Conservation (phyloP, 2,329 filamentous ascomycete genomes). For the Blastomyces emzantsi region DNA sequence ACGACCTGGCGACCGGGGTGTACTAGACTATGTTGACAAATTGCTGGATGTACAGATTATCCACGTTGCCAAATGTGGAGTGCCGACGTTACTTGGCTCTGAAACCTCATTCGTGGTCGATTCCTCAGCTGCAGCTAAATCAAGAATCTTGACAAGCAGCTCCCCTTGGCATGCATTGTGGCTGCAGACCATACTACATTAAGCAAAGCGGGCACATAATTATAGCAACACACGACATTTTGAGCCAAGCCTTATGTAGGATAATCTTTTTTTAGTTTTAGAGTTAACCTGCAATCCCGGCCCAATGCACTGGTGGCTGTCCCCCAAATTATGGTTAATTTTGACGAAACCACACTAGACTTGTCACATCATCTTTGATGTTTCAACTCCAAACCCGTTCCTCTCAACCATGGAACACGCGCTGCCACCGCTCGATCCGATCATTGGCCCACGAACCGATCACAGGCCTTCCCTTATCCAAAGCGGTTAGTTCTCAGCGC, state of each 20-base stretch:
- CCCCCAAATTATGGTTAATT: slow-evolving; percentile 5
- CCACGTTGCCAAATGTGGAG: slow-evolving; percentile 5
- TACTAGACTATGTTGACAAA: background rate
- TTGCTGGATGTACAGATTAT: background rate
- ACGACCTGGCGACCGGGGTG: background rate
- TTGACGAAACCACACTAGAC: background rate
- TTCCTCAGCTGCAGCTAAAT: background rate
- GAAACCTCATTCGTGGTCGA: background rate
- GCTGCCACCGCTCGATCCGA: background rate
- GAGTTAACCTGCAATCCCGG: background rate
- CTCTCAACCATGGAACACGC: background rate
- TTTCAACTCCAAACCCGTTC: background rate
- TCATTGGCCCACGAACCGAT: slow-evolving; percentile 2
- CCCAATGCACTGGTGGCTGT: background rate
- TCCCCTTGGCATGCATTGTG: background rate
- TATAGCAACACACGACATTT: slow-evolving; percentile 3
- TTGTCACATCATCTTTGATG: background rate
- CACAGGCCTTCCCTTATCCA: background rate
- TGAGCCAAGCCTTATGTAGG: background rate
- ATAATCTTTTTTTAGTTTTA: slow-evolving; percentile 6
- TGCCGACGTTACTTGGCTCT: background rate
- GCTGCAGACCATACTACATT: background rate
- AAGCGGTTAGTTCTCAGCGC: slow-evolving; percentile 4
- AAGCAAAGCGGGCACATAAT: slow-evolving; percentile 1
- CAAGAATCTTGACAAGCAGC: background rate